Evolutionary conservation across 371 early-diverging fungal genomes (phyloP), one percentile per base, ranked within the genome.

Genomic region (Cokeromyces recurvatus): DNA sequence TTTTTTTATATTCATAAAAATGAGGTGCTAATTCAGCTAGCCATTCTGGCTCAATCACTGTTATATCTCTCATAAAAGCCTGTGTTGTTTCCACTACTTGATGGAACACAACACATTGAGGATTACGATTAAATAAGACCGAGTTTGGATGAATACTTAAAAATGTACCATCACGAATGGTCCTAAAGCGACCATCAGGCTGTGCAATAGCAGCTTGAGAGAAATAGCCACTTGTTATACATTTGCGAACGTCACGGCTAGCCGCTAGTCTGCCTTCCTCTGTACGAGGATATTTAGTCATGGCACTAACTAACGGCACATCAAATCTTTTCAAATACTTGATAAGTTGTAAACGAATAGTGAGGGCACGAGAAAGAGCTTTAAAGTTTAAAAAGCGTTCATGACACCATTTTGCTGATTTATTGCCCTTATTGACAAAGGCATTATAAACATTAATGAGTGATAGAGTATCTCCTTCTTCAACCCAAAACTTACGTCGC

Each of bases 401-500:
- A 23, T 79, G 76, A 54, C 90, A 90, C 91, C 91, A 92, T 48
- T 78, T 76, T 3, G 81, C 74, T 5, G 84, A 80, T 38, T 71
- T 79, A 35, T 79, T 77, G 1, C 79, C 77, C 11, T 71, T 66
- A 8, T 71, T 70, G 11, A 84, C 53, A 55, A 88, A 92, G 0
- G 90, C 89, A 53, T 78, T 78, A 64, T 84, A 92, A 0, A 89
- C 90, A 53, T 90, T 89, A 16, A 92, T 54, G 21, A 85, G 70
- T 3, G 89, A 84, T 4, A 92, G 59, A 57, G 86, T 89, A 46
- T 94, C 92, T 2, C 91, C 92, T 56, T 92, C 91, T 51, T 86
- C 77, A 0, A 84, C 90, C 47, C 86, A 77, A 53, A 92, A 91
- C 63, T 82, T 85, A 38, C 78, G 73, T 36, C 85, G 65, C 39